phyloP scores from a whole-genome alignment of 1,284 basidiomycete species.

The Malassezia cuniculi region DNA sequence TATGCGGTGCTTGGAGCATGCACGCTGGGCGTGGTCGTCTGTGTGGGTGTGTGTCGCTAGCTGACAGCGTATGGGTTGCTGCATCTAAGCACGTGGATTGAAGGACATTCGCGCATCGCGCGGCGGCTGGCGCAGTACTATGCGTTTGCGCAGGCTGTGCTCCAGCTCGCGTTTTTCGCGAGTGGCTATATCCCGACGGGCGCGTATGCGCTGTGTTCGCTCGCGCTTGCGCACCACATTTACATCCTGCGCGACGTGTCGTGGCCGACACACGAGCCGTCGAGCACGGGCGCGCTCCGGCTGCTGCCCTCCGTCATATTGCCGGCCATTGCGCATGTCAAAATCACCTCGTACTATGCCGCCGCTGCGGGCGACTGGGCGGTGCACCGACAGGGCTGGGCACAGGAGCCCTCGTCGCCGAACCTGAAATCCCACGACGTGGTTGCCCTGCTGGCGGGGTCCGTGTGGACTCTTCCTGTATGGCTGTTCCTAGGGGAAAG shows the following conservation, averaged over 20 bases:
- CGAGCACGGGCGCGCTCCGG: background rate
- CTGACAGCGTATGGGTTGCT: slow-evolving; percentile 5
- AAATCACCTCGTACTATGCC: slow-evolving; percentile 1
- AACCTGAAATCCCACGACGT: slow-evolving; percentile 4
- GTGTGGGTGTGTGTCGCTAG: too few relatives aligned
- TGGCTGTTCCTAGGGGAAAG: slow-evolving; percentile 9
- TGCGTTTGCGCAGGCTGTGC: background rate
- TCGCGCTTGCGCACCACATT: too few relatives aligned
- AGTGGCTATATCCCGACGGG: background rate
- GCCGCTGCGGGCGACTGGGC: slow-evolving; percentile 4
- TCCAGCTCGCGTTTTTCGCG: background rate
- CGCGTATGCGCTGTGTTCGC: too few relatives aligned
- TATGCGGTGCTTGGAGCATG: too few relatives aligned
- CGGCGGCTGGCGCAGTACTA: slow-evolving; percentile 1
- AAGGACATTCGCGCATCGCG: slow-evolving; percentile 5
- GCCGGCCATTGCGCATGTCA: slow-evolving; percentile 5
- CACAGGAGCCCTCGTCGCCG: background rate
- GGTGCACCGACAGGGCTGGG: background rate
- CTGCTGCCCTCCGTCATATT: background rate
- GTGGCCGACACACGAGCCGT: slow-evolving; percentile 1
- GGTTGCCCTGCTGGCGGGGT: slow-evolving; percentile 8
- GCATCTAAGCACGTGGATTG: slow-evolving; percentile 10
- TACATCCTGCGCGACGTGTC: too few relatives aligned
- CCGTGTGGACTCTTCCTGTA: slow-evolving; percentile 11
- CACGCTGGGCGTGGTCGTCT: too few relatives aligned